Evolutionary conservation across 2,329 filamentous ascomycete genomes (phyloP), one percentile per base, ranked within the genome.

Genomic region (Pleoardoris graminearum): DNA sequence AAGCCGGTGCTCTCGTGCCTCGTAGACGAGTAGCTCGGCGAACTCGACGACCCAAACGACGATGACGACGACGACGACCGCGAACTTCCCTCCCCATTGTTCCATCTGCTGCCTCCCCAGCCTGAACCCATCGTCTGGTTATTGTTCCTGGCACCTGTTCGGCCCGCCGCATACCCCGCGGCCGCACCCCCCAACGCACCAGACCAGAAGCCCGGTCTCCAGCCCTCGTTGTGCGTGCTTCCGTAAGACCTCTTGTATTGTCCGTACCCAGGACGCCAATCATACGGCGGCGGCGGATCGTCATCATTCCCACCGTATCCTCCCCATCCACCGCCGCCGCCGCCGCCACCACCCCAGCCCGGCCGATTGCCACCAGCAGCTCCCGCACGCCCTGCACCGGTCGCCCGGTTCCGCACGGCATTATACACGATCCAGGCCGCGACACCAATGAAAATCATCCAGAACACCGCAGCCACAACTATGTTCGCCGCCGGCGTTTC

Each of bases 151-250:
- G 61, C 63, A 48, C 43, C 43, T 16, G 55, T 54, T 19, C 63
- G 81, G 0, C 84, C 84, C 5, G 86, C 85, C 52, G 81, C 69
- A 65, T 90, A 90, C 1, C 80, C 85, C 3, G 86, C 88, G 1
- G 88, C 87, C 4, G 85, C 86, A 38, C 88, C 89, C 14, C 82
- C 82, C 0, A 82, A 80, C n/a, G 83, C 74, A 17, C 88, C 88
- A 16, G 78, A 82, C 88, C 88, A 91, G 73, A 91, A 91, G 1
- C 89, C 89, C 4, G 88, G 88, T 44, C 80, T 79, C 87, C 87
- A 91, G 1, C 79, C 78, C 55, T 82, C 55, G 12, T 54, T 64
- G 2, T 59, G 55, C 8, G 36, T 68, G 23, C 42, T 21, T 8
- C 52, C 52, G 32, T 55, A 55, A 63, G 43, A 53, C 52, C 36